These are phyloP conservation scores for Oligophagozyma castellii DNA, from an alignment of 1,139 yeast genomes.

Conservation along the genomic window DNA sequence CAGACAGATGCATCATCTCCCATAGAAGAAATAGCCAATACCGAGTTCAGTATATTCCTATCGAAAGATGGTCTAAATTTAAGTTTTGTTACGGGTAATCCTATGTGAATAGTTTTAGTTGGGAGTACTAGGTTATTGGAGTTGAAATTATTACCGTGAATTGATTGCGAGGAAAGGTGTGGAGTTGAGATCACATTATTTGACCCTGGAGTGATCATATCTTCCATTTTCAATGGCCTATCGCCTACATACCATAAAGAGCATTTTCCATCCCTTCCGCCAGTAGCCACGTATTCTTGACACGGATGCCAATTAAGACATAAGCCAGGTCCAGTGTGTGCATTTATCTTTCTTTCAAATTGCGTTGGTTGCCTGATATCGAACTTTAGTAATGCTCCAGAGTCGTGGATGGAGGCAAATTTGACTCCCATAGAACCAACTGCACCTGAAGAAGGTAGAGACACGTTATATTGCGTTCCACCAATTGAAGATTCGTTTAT, in stretches of 20 bases:
- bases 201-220: slow-evolving; percentile 4
- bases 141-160: slow-evolving; percentile 12
- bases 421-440: slow-evolving; percentile 27
- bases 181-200: slow-evolving; percentile 2
- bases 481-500: slow-evolving; percentile 2
- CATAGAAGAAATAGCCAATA: slow-evolving; percentile 65
- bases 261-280: slow-evolving; percentile 66
- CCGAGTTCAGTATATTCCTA: slow-evolving; percentile 37
- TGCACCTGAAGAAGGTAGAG: slow-evolving; percentile 1
- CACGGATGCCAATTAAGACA: slow-evolving; percentile 84
- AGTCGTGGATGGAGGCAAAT: slow-evolving; percentile 70
- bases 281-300: slow-evolving; percentile 69
- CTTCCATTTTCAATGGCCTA: slow-evolving; percentile 16
- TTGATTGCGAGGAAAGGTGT: slow-evolving; percentile 4
- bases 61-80: slow-evolving; percentile 29
- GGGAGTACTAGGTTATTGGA: slow-evolving; percentile 33
- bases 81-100: slow-evolving; percentile 49
- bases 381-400: slow-evolving; percentile 77
- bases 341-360: slow-evolving; percentile 64
- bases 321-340: slow-evolving; percentile 86
- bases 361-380: slow-evolving; percentile 51
- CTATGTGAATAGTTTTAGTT: slow-evolving; percentile 56
- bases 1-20: slow-evolving; percentile 66
- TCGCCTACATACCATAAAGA: slow-evolving; percentile 26
- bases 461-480: slow-evolving; percentile 3